phyloP scores from a whole-genome alignment of 2,329 filamentous ascomycete genomes.

The Raffaelea ambrosiae region DNA sequence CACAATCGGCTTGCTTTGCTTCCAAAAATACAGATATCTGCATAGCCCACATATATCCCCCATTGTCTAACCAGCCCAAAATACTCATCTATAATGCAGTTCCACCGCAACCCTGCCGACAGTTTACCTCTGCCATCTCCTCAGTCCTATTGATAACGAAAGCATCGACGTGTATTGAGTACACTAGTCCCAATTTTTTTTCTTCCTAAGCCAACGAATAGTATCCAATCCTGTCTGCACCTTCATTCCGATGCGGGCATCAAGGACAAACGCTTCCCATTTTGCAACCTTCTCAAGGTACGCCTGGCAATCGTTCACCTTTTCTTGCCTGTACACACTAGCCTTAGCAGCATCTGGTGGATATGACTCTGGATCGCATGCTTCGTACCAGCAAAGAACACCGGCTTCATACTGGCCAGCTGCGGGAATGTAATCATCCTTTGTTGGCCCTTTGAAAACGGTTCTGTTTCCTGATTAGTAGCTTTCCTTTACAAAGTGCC shows the following conservation, averaged over 20 bases:
- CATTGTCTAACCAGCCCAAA: too few species aligned
- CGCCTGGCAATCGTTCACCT: constrained; percentile 52
- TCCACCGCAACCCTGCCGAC: too few species aligned
- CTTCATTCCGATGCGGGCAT: constrained; percentile 66
- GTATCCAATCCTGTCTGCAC: constrained; percentile 62
- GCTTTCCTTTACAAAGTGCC: too few species aligned
- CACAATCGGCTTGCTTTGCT: too few species aligned
- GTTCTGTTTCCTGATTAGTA: too few species aligned
- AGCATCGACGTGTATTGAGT: too few species aligned
- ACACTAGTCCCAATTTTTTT: constrained; percentile 25
- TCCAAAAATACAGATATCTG: too few species aligned
- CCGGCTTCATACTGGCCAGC: constrained; percentile 81
- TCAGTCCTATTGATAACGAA: too few species aligned
- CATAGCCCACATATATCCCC: too few species aligned
- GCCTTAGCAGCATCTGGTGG: constrained; percentile 16
- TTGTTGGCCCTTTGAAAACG: constrained; percentile 49
- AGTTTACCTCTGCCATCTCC: too few species aligned
- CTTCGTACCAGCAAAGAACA: constrained; percentile 70
- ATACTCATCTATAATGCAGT: too few species aligned
- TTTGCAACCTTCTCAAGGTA: constrained; percentile 58
- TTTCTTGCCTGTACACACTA: constrained; percentile 31
- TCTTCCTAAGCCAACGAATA: constrained; percentile 43
- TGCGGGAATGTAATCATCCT: constrained; percentile 64
- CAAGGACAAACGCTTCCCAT: constrained; percentile 66
- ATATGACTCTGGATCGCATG: constrained; percentile 28